Base-by-base conservation (phyloP, 1,284 basidiomycete genomes). In the Rhodofomes roseus region DNA sequence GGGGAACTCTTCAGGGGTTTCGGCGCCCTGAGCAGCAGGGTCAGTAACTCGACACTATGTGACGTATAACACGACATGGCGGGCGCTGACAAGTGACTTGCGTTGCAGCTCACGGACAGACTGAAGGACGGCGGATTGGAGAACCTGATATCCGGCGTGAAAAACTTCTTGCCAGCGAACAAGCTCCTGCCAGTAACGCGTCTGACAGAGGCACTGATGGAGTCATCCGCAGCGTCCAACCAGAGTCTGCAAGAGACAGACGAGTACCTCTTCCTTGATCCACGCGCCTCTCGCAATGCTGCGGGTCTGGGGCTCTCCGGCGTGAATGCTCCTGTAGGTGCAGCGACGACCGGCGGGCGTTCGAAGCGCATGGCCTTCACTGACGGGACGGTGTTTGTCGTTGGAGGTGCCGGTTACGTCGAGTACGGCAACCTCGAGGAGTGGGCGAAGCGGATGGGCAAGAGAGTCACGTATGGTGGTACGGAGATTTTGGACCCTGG, bases 351-450 rank as follows among this genome's bases (percentile, higher is more conserved):
- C 59, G 76, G 79, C 54, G 80, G 85, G 25, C 75, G 82, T 54
- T 77, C 79, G 37, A 80, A 81, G 61, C 82, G 92, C 20, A 92
- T 93, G 86, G 84, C 86, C n/a, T 97, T 95, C 73, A 78, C 81
- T 18, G 96, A 99, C 65, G 89, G 91, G 18, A 86, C 95, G 66
- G 92, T 99, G 1, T 99, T 99, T 68, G 81, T 99, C 16, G 96
- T 99, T 0, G 97, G 97, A 4, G 97, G 97, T 4, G 97, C 95
- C 1, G 91, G 95, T 22, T 97, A 99, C 70, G 95, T 99, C 56
- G 97, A 99, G 76, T 98, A 96, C 69, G 93, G 95, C 7, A 99
- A 99, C 73, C 75, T 99, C 65, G 86, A 91, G 71, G 96, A 98
- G 73, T 96, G 94, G 92, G 92, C 90, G 7, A 77, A 73, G 50